Base-by-base conservation (phyloP, 495 filamentous ascomycete genomes). In the Astrothelium macrocarpum region DNA sequence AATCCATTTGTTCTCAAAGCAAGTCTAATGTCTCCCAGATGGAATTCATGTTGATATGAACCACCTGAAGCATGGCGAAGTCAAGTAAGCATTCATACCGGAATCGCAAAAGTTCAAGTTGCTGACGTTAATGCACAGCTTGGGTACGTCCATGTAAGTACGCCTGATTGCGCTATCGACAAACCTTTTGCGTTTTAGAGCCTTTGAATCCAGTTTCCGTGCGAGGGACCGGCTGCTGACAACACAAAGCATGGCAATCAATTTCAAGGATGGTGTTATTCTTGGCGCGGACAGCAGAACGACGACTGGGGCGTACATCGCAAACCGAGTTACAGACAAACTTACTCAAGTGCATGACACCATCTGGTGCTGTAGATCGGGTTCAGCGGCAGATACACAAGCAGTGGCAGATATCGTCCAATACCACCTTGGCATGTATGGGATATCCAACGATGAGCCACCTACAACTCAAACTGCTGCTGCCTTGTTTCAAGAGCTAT, bases 31-130 rank as follows among this genome's bases (percentile, higher is more conserved):
- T 28, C 42, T 14, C 14, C 66, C 74, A 98, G 94, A 98, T 92
- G 94, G 94, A 72, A 96, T 98, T 73, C 94, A 98, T 76, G 79
- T 98, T 61, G 94, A 98, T 73, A 97, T 98, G 94, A 88, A 96
- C 68, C 88, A 93, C 70, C 74, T 94, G 67, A 94, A 95, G 83
- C 89, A 85, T 71, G 90, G 90, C 53, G 90, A 95, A 76, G 83
- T 78, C 73, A 96, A 97, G 91, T 96, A 81, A 78, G 88, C 80
- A 65, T 26, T 31, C 61, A 39, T 39, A 14, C 36, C n/a, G 20
- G 42, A 16, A 39, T 67, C 65, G 32, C 29, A 66, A 56, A 66
- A 68, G 66, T 64, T 28, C n/a, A 56, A 56, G 20, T 29, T 29
- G 49, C 49, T 56, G 25, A 56, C 49, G 7, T 29, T 61, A 64